Evolutionary conservation across 2,329 filamentous ascomycete species (phyloP).

Genomic region (Penicillium sp.): DNA sequence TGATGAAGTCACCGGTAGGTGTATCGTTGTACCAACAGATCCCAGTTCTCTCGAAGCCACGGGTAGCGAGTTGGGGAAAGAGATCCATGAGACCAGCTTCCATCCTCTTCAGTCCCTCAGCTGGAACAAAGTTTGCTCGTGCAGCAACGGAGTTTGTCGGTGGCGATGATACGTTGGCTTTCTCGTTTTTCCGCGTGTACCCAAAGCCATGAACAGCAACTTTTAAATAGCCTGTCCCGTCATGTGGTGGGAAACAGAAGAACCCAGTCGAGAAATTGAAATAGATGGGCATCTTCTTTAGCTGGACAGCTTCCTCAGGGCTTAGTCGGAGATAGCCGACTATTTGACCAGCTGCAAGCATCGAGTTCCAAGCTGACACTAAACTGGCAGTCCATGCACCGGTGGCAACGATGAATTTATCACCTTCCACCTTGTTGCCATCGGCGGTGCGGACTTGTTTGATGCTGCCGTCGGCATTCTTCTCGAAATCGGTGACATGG

Average conservation of each 20-base stretch:
- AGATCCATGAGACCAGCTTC: conserved; percentile 63
- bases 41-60: conserved; percentile 64
- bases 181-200: conserved; percentile 50
- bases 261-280: conserved; percentile 52
- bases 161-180: conserved; percentile 30
- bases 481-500: conserved; percentile 44
- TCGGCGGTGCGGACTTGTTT: conserved; percentile 62
- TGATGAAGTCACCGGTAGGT: conserved; percentile 69
- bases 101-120: conserved; percentile 64
- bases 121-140: conserved; percentile 41
- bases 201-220: conserved; percentile 71
- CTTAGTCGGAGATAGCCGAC: conserved; percentile 76
- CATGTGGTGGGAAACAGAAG: conserved; percentile 55
- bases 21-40: conserved; percentile 78
- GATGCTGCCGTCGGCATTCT: conserved; percentile 48
- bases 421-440: conserved; percentile 60
- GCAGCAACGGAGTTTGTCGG: conserved; percentile 27
- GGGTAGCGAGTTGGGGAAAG: conserved; percentile 61
- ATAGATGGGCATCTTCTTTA: conserved; percentile 69
- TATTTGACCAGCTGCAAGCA: conserved; percentile 77
- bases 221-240: conserved; percentile 57
- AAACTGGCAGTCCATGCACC: conserved; percentile 83
- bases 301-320: conserved; percentile 66
- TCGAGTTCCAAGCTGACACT: conserved; percentile 74
- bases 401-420: conserved; percentile 76